Evolutionary conservation across 1,139 yeast species (phyloP), one percentile per base, ranked within the genome.

Genomic region (Debaryomycetaceae sp.): DNA sequence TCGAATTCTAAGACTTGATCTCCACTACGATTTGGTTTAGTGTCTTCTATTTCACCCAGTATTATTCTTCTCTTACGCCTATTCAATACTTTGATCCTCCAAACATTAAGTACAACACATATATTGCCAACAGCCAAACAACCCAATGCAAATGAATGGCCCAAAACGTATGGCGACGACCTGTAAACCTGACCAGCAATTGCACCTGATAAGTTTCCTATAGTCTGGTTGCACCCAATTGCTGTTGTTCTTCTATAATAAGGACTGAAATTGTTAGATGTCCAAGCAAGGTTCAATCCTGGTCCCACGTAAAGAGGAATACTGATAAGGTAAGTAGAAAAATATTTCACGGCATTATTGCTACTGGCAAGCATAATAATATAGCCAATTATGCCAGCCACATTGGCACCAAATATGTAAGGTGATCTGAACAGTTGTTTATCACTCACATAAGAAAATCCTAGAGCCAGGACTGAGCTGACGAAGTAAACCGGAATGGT

Each of bases 401-500:
- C 46, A 26, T 14, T 14, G 5, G 58, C 41, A 8, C 37, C 42
- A 15, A 60, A 36, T 16, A 60, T 50, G 34, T 55, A 48, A 37
- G 46, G 61, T 37, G 33, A 42, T 44, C 59, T 49, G 7, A 49
- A 26, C 14, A 37, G 33, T 17, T 36, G 51, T 40, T 50, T 57
- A 51, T 75, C 80, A n/a, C 78, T 70, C 40, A 61, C 47, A 33
- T 51, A 52, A 2, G 78, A 73, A 36, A 63, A 57, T 6, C 56
- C 42, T 29, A 73, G 51, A 38, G 66, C 68, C 2, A 63, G 58
- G 7, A 70, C 46, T 5, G 75, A 71, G 1, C 77, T 67, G 35
- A 70, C 49, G 33, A 70, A 58, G 51, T 75, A 75, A 32, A 73
- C 68, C 16, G 80, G 80, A 18, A 75, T 72, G 1, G 78, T 73